Conservation (phyloP, 495 filamentous ascomycete genomes). For the Aspergillus bridgeri region DNA sequence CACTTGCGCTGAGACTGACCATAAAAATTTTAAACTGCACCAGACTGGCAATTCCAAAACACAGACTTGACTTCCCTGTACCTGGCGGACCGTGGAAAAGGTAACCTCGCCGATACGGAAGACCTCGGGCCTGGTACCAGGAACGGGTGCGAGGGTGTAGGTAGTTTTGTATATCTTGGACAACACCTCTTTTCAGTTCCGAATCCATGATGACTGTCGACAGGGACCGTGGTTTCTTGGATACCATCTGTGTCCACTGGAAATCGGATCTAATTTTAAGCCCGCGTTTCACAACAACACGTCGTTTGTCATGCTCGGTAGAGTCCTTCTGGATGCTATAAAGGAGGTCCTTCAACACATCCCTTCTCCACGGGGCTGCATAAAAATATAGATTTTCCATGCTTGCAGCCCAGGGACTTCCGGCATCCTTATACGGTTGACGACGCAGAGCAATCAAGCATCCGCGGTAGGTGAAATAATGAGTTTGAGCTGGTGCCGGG, state of each 20-base stretch:
- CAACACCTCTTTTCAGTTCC: conserved; percentile 8
- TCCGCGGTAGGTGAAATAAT: background rate
- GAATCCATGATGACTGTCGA: conserved; percentile 1
- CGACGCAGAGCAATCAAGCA: background rate
- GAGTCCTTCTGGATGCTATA: background rate
- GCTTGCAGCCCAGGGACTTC: background rate
- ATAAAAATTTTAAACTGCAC: conserved; percentile 61
- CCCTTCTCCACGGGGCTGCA: conserved; percentile 2
- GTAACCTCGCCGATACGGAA: conserved; percentile 62
- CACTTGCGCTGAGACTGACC: conserved; percentile 24
- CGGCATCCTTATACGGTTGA: background rate
- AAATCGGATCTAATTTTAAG: background rate
- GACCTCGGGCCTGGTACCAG: conserved; percentile 51
- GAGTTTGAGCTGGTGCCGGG: background rate
- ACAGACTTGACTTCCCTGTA: conserved; percentile 63
- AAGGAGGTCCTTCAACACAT: background rate
- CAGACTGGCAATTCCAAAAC: conserved; percentile 57
- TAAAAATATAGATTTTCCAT: conserved; percentile 2
- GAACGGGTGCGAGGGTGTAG: conserved; percentile 10
- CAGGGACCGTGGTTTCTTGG: conserved; percentile 1
- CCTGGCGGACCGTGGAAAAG: conserved; percentile 67
- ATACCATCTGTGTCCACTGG: background rate
- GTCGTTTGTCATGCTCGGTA: background rate
- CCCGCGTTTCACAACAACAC: background rate
- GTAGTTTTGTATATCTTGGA: conserved; percentile 16